Conservation (phyloP, 129 eudicot genomes). For the Erigeron canadensis region DNA sequence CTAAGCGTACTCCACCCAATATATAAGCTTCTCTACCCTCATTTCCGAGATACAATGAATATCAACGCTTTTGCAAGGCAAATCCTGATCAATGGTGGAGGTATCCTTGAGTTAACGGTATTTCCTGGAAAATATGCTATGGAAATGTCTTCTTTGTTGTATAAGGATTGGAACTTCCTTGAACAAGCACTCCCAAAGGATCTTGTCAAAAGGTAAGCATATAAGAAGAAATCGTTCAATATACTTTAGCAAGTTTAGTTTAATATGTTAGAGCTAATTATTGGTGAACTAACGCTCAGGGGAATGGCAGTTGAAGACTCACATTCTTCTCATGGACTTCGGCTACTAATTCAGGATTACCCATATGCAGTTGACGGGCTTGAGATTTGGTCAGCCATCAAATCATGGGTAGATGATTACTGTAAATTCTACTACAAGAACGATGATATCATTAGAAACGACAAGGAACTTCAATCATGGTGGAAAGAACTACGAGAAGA, state of each 20-base stretch:
- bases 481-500: constrained; percentile 65
- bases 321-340: constrained; percentile 43
- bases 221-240: background rate
- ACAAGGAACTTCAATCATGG: constrained; percentile 64
- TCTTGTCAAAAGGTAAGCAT: constrained; percentile 57
- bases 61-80: constrained; percentile 51
- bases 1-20: constrained; percentile 67
- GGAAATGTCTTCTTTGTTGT: constrained; percentile 47
- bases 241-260: background rate
- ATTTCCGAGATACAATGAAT: constrained; percentile 54
- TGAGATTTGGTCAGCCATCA: constrained; percentile 66
- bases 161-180: constrained; percentile 48
- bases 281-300: constrained; percentile 26
- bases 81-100: constrained; percentile 48
- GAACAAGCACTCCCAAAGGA: constrained; percentile 65
- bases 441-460: constrained; percentile 38
- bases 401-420: constrained; percentile 61
- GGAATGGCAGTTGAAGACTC: constrained; percentile 70
- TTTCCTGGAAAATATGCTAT: constrained; percentile 50
- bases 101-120: constrained; percentile 44
- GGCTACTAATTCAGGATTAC: constrained; percentile 55
- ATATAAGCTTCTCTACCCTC: constrained; percentile 58
- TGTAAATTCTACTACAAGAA: constrained; percentile 49
- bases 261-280: background rate
- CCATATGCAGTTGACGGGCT: constrained; percentile 78